phyloP scores from a whole-genome alignment of 805 yeast species.

The Candida maltosa region DNA sequence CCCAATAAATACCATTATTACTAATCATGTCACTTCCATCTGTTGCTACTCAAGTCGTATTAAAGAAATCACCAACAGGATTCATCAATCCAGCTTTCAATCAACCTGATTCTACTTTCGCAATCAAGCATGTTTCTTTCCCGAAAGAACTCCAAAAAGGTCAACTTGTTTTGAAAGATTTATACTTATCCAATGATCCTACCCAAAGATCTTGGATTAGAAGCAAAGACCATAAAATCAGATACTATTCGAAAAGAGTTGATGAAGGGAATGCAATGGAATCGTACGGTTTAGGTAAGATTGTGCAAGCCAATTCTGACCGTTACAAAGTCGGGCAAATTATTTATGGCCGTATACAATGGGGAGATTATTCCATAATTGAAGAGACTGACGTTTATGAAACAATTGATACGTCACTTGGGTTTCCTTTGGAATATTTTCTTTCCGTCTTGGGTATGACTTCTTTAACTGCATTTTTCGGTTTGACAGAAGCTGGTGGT shows the following conservation, averaged over 20 bases:
- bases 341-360: constrained; percentile 36
- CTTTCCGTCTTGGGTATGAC: constrained; percentile 54
- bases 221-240: constrained; percentile 24
- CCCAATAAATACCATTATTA: neutral
- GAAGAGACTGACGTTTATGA: constrained; percentile 19
- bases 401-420: constrained; percentile 23
- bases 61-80: constrained; percentile 19
- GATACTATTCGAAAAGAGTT: constrained; percentile 34
- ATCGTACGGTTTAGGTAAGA: constrained; percentile 45
- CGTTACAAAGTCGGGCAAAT: constrained; percentile 28
- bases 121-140: constrained; percentile 11
- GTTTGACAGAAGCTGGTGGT: constrained; percentile 47
- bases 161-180: constrained; percentile 41
- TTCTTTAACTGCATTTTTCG: constrained; percentile 59
- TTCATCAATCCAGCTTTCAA: constrained; percentile 18
- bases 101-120: constrained; percentile 22
- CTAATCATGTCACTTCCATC: constrained; percentile 4
- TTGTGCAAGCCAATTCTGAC: constrained; percentile 43
- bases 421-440: constrained; percentile 38
- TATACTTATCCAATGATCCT: constrained; percentile 56
- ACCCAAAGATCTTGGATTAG: constrained; percentile 60
- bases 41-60: constrained; percentile 12
- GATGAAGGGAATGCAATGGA: constrained; percentile 44
- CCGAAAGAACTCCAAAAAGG: constrained; percentile 23
- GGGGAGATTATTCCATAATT: constrained; percentile 48